Conservation (phyloP, 257 asterid genomes). For the Craterostigma plantagineum region DNA sequence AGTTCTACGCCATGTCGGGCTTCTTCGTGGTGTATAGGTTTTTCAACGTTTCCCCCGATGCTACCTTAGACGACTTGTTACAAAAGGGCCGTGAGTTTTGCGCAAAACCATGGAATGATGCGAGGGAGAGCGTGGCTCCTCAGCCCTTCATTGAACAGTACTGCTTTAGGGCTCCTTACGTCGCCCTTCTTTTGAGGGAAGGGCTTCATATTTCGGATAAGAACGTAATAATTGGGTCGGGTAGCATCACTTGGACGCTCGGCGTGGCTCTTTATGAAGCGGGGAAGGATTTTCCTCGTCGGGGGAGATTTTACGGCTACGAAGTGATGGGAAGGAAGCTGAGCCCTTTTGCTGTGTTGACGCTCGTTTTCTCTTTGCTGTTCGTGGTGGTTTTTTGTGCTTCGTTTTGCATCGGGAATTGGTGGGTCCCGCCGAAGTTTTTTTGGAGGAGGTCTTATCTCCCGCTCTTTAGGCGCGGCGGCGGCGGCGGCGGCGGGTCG, state of each 20-base stretch:
- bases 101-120: conserved; percentile 54
- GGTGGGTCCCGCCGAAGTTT: conserved; percentile 43
- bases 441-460: conserved; percentile 24
- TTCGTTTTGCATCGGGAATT: conserved; percentile 28
- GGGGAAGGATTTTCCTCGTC: conserved; percentile 63
- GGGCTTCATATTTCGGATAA: conserved; percentile 75
- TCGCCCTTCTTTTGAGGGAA: conserved; percentile 68
- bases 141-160: conserved; percentile 96
- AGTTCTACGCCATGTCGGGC: conserved; percentile 88
- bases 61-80: conserved; percentile 48
- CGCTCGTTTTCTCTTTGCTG: conserved; percentile 41
- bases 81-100: conserved; percentile 79
- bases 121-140: conserved; percentile 65
- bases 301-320: conserved; percentile 25
- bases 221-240: conserved; percentile 60
- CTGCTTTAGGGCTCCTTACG: conserved; percentile 89
- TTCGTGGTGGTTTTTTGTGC: conserved; percentile 42
- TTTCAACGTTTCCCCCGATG: conserved; percentile 51
- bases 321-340: conserved; percentile 31
- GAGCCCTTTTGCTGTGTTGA: conserved; percentile 31
- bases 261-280: conserved; percentile 96
- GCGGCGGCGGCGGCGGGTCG: no score
- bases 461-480: conserved; percentile 48
- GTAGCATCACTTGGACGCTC: conserved; percentile 97
- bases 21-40: conserved; percentile 73